A percentile compares a stretch with the other conserved stretches of the same genome.
Conservation (phyloP, 306 rosid species). For the Dryas octopetala region DNA sequence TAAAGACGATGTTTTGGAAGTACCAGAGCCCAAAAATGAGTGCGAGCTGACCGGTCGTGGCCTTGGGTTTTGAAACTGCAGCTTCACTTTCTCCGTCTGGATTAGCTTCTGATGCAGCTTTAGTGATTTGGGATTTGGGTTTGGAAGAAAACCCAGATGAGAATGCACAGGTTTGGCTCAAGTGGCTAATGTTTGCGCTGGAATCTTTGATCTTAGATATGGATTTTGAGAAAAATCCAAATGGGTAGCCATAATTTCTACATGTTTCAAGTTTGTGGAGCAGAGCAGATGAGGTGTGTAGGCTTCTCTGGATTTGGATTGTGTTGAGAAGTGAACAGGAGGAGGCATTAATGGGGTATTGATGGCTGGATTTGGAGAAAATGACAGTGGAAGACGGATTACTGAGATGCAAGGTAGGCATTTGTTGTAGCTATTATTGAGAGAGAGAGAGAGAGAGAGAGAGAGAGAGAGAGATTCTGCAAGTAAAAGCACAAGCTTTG, state of each 20-base stretch:
- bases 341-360: conserved; percentile 29
- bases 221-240: conserved; percentile 35
- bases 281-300: conserved; percentile 3
- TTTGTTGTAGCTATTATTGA: conserved; percentile 18
- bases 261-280: conserved; percentile 8
- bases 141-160: conserved; percentile 40
- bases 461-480: conserved; percentile 24
- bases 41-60: conserved; percentile 56
- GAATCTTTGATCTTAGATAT: conserved; percentile 39
- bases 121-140: conserved; percentile 35
- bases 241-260: conserved; percentile 18
- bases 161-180: conserved; percentile 23
- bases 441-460: not conserved
- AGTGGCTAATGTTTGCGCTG: conserved; percentile 31
- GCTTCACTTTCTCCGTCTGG: conserved; percentile 28
- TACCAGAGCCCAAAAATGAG: conserved; percentile 82
- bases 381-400: conserved; percentile 44
- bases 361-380: conserved; percentile 42
- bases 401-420: conserved; percentile 50
- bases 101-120: conserved; percentile 48
- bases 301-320: conserved; percentile 24
- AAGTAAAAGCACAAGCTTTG: not conserved
- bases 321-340: conserved; percentile 33
- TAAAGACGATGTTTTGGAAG: conserved; percentile 87
- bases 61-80: conserved; percentile 35